phyloP scores from a whole-genome alignment of 2,329 filamentous ascomycete species.

The Zymoseptoria crescenta region DNA sequence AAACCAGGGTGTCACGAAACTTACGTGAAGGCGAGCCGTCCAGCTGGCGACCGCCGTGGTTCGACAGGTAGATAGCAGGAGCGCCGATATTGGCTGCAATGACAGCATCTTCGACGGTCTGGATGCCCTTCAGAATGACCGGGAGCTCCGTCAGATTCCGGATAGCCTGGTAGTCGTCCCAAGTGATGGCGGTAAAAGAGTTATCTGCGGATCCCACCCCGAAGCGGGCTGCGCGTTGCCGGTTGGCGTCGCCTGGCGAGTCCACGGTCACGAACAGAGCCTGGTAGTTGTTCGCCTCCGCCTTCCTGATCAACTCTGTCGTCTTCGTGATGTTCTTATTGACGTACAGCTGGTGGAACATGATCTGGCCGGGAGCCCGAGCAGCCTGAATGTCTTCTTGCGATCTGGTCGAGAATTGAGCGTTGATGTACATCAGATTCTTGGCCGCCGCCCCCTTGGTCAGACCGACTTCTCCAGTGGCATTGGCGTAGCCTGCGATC shows the following conservation, averaged over 20 bases:
- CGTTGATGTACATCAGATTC: slow-evolving; percentile 45
- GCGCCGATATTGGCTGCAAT: slow-evolving; percentile 35
- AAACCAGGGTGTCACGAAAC: neutral
- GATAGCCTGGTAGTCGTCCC: slow-evolving; percentile 49
- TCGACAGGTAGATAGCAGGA: slow-evolving; percentile 44
- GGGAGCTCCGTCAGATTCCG: slow-evolving; percentile 32
- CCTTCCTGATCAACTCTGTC: slow-evolving; percentile 30
- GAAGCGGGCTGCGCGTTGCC: slow-evolving; percentile 53
- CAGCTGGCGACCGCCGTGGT: slow-evolving; percentile 49
- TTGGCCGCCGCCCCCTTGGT: slow-evolving; percentile 43
- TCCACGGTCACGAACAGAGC: slow-evolving; percentile 39
- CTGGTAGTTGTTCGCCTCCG: slow-evolving; percentile 31
- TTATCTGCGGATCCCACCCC: slow-evolving; percentile 51
- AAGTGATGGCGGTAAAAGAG: slow-evolving; percentile 64
- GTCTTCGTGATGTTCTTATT: slow-evolving; percentile 31
- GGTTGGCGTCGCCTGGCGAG: slow-evolving; percentile 32
- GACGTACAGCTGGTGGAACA: slow-evolving; percentile 34
- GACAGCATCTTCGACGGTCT: slow-evolving; percentile 33
- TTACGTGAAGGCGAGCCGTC: slow-evolving; percentile 45
- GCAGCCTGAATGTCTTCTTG: slow-evolving; percentile 29
- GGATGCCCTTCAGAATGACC: slow-evolving; percentile 35
- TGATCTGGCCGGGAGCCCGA: slow-evolving; percentile 24
- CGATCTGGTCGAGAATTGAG: slow-evolving; percentile 30
- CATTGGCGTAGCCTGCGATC: slow-evolving; percentile 78
- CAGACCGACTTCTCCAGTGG: slow-evolving; percentile 23